Evolutionary conservation across 768 basidiomycete genomes (phyloP).

Genomic region (Lactifluus pinguis): DNA sequence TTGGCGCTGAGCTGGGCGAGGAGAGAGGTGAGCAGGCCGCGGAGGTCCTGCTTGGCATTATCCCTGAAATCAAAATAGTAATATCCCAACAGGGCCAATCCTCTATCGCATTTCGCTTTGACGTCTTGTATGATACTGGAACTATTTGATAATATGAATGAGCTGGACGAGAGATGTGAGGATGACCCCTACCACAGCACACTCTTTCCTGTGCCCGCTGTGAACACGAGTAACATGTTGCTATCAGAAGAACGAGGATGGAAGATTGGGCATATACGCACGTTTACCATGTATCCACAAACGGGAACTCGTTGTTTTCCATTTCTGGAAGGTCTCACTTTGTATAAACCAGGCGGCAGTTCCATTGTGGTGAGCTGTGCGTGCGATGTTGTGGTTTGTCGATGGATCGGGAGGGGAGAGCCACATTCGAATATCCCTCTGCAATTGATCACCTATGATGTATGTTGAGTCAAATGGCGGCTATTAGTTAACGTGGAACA

Average conservation of each 20-base stretch:
- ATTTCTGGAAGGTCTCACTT: not conserved
- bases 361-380: not conserved
- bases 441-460: not conserved
- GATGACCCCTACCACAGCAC: not conserved
- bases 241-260: not conserved
- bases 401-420: constrained; percentile 1
- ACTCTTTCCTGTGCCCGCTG: constrained; percentile 1
- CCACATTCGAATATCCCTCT: not conserved
- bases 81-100: not conserved
- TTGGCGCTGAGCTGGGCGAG: not conserved
- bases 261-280: not conserved
- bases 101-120: not conserved
- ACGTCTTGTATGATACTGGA: not conserved
- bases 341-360: not conserved
- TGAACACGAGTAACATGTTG: not conserved
- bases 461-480: not conserved
- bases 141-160: not conserved
- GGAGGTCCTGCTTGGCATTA: not conserved
- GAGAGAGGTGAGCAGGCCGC: not conserved
- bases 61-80: not conserved
- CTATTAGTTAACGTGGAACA: not conserved
- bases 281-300: not conserved
- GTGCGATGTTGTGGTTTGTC: not conserved
- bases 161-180: not conserved
- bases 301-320: not conserved